Evolutionary conservation across 2,329 filamentous ascomycete species (phyloP).

Genomic region (Davidsoniella neocaledoniae): DNA sequence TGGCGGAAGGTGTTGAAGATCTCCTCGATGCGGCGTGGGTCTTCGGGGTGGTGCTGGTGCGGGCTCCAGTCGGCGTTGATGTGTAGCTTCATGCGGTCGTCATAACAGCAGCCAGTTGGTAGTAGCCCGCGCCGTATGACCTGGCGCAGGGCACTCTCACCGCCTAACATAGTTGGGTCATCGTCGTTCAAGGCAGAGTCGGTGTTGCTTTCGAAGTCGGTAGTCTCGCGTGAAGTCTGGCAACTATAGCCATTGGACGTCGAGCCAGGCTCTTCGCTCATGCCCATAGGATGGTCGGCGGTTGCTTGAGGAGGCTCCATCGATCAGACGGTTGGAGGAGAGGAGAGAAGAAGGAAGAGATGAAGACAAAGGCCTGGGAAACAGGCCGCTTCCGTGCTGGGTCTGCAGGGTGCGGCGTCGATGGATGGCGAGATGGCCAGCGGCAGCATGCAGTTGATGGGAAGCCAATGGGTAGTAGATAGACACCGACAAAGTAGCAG

Average conservation of each 20-base stretch:
- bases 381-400: not conserved
- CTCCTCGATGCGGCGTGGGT: constrained; percentile 77
- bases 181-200: constrained; percentile 13
- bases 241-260: constrained; percentile 8
- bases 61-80: constrained; percentile 63
- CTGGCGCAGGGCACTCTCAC: constrained; percentile 19
- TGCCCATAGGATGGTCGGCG: constrained; percentile 28
- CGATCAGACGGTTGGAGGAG: not conserved
- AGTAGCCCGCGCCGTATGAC: constrained; percentile 32
- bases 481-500: too few species aligned
- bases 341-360: not conserved
- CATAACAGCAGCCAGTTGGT: constrained; percentile 70
- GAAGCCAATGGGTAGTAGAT: too few species aligned
- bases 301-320: constrained; percentile 8
- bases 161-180: constrained; percentile 13
- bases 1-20: constrained; percentile 83
- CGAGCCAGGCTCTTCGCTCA: constrained; percentile 19
- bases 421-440: too few species aligned
- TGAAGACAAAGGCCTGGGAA: not conserved
- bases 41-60: constrained; percentile 78
- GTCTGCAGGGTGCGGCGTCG: too few species aligned
- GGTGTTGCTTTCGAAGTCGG: constrained; percentile 11
- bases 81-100: constrained; percentile 90
- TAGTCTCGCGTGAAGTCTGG: constrained; percentile 5
- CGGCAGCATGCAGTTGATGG: too few species aligned